These are phyloP conservation scores for Lasiodiplodia citricola DNA, from an alignment of 2,329 filamentous ascomycete species.

Conservation along the genomic window DNA sequence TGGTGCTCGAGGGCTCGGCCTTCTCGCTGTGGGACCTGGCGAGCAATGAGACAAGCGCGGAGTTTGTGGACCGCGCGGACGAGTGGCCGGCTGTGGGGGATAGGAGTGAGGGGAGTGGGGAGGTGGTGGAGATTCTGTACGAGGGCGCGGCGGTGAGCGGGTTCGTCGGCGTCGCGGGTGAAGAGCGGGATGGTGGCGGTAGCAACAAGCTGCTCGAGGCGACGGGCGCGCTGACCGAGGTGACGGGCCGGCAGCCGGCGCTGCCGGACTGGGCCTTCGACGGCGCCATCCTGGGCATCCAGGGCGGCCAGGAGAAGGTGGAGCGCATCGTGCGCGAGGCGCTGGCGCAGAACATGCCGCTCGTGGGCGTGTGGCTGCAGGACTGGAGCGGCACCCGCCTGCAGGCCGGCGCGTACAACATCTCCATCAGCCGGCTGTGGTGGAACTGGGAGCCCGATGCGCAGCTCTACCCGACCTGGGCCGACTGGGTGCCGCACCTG, in stretches of 20 bases:
- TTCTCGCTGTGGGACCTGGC: slow-evolving; percentile 43
- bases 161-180: neutral
- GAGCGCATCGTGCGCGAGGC: slow-evolving; percentile 41
- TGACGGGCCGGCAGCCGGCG: slow-evolving; percentile 43
- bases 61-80: slow-evolving; percentile 6
- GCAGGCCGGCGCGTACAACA: slow-evolving; percentile 41
- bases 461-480: slow-evolving; percentile 42
- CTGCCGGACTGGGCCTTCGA: slow-evolving; percentile 34
- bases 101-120: neutral
- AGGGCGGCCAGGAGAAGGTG: slow-evolving; percentile 45
- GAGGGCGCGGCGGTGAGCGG: neutral
- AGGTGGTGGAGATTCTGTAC: slow-evolving; percentile 2
- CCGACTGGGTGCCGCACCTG: slow-evolving; percentile 42
- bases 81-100: neutral
- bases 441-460: slow-evolving; percentile 48
- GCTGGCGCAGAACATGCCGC: slow-evolving; percentile 36
- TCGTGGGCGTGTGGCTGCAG: slow-evolving; percentile 45
- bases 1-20: slow-evolving; percentile 41
- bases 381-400: slow-evolving; percentile 45
- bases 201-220: slow-evolving; percentile 33
- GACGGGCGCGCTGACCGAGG: slow-evolving; percentile 38
- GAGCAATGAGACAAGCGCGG: slow-evolving; percentile 26
- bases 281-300: slow-evolving; percentile 45
- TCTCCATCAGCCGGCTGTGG: slow-evolving; percentile 41
- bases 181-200: no score